Conservation (phyloP, 73 alveolate species). For the Symbiodinium pilosum region DNA sequence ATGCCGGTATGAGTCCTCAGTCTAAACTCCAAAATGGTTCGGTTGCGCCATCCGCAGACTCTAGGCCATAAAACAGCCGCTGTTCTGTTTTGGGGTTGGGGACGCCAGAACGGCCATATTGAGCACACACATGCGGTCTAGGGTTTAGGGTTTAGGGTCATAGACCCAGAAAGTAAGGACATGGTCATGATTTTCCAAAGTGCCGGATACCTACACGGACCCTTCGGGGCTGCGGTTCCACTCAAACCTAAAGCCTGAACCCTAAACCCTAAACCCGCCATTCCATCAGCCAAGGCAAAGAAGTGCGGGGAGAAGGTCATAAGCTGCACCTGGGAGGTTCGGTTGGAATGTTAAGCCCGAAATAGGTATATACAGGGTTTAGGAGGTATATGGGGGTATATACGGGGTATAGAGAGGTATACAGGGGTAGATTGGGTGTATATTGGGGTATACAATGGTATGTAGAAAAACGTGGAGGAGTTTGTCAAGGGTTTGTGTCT, state of each 20-base stretch:
- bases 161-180: not conserved
- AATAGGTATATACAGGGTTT: not conserved
- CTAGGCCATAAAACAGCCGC: not conserved
- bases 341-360: not conserved
- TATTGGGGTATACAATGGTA: no score
- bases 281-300: not conserved
- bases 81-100: not conserved
- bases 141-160: no score
- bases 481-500: no score
- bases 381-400: no score
- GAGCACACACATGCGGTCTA: not conserved
- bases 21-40: not conserved
- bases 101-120: not conserved
- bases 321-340: not conserved
- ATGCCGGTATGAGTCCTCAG: not conserved
- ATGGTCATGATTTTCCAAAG: not conserved
- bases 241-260: not conserved
- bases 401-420: no score
- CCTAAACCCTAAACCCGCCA: not conserved
- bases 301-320: slow-evolving; percentile 9
- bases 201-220: not conserved
- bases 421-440: no score
- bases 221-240: not conserved
- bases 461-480: no score
- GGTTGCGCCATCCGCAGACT: not conserved